Conservation (phyloP, 2,329 filamentous ascomycete species). For the Pseudocercospora fuligena region DNA sequence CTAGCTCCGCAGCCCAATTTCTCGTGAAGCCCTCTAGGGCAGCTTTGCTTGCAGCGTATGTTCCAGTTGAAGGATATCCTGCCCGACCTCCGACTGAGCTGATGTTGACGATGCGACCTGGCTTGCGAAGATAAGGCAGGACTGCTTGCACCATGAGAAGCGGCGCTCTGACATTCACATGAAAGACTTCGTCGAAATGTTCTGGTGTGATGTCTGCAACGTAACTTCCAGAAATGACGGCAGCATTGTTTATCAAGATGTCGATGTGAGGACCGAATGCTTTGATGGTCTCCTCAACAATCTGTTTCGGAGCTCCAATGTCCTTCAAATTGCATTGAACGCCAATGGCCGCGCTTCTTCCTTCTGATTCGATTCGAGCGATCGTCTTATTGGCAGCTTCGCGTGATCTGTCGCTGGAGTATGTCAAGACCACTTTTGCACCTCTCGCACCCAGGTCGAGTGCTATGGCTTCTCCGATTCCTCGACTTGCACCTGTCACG, state of each 20-base stretch:
- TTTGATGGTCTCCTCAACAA: constrained; percentile 43
- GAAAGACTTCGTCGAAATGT: constrained; percentile 60
- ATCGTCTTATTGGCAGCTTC: constrained; percentile 42
- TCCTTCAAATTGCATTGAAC: constrained; percentile 49
- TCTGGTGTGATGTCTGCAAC: constrained; percentile 49
- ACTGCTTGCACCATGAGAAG: constrained; percentile 60
- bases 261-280: constrained; percentile 49
- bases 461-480: constrained; percentile 56
- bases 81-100: constrained; percentile 58
- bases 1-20: constrained; percentile 64
- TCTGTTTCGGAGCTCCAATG: constrained; percentile 42
- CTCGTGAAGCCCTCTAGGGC: constrained; percentile 65
- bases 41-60: constrained; percentile 64
- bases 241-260: constrained; percentile 52
- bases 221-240: constrained; percentile 11
- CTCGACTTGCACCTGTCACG: constrained; percentile 56
- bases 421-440: constrained; percentile 53
- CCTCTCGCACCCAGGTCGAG: constrained; percentile 54
- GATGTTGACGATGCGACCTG: constrained; percentile 64
- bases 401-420: constrained; percentile 48
- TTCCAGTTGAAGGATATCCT: constrained; percentile 52
- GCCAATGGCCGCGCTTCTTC: constrained; percentile 43
- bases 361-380: constrained; percentile 41
- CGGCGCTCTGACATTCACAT: constrained; percentile 62
- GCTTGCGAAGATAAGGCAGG: constrained; percentile 55